Conservation (phyloP, 306 rosid species). For the Styphnolobium japonicum region DNA sequence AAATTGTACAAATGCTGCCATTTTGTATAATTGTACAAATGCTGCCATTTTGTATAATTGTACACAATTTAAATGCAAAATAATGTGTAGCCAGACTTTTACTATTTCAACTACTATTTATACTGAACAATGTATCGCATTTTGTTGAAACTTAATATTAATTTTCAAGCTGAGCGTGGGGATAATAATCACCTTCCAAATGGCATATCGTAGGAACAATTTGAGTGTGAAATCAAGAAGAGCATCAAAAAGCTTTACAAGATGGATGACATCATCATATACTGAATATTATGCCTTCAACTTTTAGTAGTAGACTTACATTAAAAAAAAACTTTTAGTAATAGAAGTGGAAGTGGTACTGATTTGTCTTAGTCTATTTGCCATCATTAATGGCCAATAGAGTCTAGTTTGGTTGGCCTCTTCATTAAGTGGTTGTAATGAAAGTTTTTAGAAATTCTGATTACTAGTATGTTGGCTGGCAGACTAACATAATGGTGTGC, state of each 20-base stretch:
- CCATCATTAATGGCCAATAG: slow-evolving; percentile 23
- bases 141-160: neutral
- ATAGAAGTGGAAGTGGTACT: slow-evolving; percentile 3
- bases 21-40: no score
- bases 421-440: neutral
- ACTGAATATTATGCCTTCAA: neutral
- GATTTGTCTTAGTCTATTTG: slow-evolving; percentile 9
- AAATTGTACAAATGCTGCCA: no score
- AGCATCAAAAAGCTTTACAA: neutral
- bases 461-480: neutral
- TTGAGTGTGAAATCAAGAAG: neutral
- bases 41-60: no score
- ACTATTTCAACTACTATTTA: no score
- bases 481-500: neutral
- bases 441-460: neutral
- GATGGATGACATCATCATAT: neutral
- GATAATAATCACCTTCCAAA: neutral
- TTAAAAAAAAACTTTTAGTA: neutral
- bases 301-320: neutral
- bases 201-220: neutral
- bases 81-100: neutral
- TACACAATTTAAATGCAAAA: neutral
- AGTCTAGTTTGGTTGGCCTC: slow-evolving; percentile 29
- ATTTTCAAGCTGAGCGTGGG: neutral
- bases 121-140: neutral